Percentiles rank a stretch among this genome's conserved stretches.
These are phyloP conservation scores for Cutaneotrichosporon sp. DNA, from an alignment of 1,284 basidiomycete species.

Conservation along the genomic window DNA sequence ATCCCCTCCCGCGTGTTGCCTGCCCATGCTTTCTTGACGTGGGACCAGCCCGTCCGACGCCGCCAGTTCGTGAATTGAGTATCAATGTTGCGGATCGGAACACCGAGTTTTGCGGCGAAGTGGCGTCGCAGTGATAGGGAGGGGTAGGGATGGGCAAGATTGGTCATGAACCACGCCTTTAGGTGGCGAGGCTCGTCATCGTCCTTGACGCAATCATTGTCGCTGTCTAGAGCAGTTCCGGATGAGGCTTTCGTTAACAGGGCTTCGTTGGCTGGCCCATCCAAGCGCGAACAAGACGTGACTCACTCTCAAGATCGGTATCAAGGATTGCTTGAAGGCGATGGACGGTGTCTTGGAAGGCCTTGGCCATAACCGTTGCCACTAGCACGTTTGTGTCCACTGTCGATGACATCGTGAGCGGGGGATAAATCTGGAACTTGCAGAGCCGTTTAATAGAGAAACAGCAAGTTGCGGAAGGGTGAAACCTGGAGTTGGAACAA, in stretches of 20 bases:
- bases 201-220: neutral
- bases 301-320: neutral
- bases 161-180: conserved; percentile 1
- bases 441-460: too few species aligned
- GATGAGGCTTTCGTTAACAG: neutral
- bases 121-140: neutral
- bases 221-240: neutral
- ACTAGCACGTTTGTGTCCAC: neutral
- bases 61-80: conserved; percentile 2
- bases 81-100: neutral
- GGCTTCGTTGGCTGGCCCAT: too few species aligned
- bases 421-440: too few species aligned
- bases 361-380: neutral
- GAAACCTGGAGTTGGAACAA: too few species aligned
- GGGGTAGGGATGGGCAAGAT: neutral
- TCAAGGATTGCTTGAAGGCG: neutral
- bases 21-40: neutral
- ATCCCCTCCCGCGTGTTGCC: neutral
- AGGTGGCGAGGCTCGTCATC: neutral
- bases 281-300: neutral
- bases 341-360: neutral
- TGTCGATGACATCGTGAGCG: neutral
- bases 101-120: neutral
- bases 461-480: too few species aligned
- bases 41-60: conserved; percentile 1